Conservation (phyloP, 2,329 filamentous ascomycete species). For the Alternaria triticina region DNA sequence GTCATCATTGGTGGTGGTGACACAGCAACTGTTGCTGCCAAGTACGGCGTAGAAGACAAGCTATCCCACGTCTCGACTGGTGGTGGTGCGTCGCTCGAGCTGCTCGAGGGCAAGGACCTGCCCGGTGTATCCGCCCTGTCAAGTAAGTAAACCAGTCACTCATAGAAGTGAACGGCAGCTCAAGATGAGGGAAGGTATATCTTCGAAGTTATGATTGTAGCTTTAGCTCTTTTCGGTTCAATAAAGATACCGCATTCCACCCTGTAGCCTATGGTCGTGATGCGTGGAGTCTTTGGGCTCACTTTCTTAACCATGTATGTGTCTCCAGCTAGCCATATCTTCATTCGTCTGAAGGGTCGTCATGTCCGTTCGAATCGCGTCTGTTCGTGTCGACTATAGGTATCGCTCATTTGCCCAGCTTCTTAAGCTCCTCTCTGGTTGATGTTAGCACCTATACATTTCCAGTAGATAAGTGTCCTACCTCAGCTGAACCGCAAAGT, state of each 20-base stretch:
- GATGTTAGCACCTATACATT: slow-evolving; percentile 1
- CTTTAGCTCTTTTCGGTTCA: slow-evolving; percentile 33
- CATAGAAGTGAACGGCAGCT: slow-evolving; percentile 25
- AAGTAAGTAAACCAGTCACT: slow-evolving; percentile 62
- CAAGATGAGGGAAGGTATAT: slow-evolving; percentile 40
- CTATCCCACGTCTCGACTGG: slow-evolving; percentile 98
- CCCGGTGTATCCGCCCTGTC: slow-evolving; percentile 93
- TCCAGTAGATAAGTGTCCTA: slow-evolving; percentile 48
- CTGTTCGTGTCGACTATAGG: background rate
- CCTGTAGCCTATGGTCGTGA: background rate
- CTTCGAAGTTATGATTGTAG: slow-evolving; percentile 45
- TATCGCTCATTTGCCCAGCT: slow-evolving; percentile 72
- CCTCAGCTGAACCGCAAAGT: slow-evolving; percentile 95
- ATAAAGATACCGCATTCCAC: slow-evolving; percentile 20
- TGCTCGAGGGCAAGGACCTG: slow-evolving; percentile 97
- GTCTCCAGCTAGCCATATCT: background rate
- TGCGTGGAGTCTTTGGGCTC: background rate
- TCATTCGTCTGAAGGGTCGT: background rate
- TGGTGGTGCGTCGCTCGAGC: slow-evolving; percentile 91
- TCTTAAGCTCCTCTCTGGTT: slow-evolving; percentile 86
- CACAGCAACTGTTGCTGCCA: slow-evolving; percentile 95
- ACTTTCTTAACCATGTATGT: background rate
- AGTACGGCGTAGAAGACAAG: slow-evolving; percentile 96
- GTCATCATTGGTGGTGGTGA: slow-evolving; percentile 99
- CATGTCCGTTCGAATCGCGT: slow-evolving; percentile 1